Percentiles rank a stretch among this genome's conserved stretches.
These are phyloP conservation scores for Lipomyces mesembrius DNA, from an alignment of 805 yeast genomes.

Conservation along the genomic window DNA sequence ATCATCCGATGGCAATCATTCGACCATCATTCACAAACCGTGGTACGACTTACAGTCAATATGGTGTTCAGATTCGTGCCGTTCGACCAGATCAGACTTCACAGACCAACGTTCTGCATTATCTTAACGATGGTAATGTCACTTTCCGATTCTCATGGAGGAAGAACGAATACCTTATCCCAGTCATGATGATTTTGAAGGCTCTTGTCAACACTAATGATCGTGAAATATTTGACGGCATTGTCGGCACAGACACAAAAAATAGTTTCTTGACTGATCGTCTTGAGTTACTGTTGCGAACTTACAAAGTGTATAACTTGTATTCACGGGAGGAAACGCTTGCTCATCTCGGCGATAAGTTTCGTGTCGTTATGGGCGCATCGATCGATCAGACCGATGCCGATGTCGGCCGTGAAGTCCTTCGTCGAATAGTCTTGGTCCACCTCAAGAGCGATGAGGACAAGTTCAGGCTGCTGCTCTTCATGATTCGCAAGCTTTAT, in stretches of 20 bases:
- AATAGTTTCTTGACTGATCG: constrained; percentile 98
- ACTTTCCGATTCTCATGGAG: constrained; percentile 97
- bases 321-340: constrained; percentile 85
- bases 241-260: constrained; percentile 82
- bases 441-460: constrained; percentile 73
- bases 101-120: constrained; percentile 96
- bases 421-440: constrained; percentile 83
- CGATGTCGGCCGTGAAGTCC: constrained; percentile 86
- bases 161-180: constrained; percentile 91
- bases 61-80: constrained; percentile 90
- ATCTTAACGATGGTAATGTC: constrained; percentile 92
- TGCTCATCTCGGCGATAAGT: constrained; percentile 93
- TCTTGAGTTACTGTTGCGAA: constrained; percentile 86
- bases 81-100: constrained; percentile 98
- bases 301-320: constrained; percentile 79
- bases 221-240: constrained; percentile 94
- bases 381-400: constrained; percentile 85
- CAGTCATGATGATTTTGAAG: constrained; percentile 88
- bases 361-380: constrained; percentile 89
- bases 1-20: constrained; percentile 96
- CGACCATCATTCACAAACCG: constrained; percentile 94
- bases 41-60: constrained; percentile 86
- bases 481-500: constrained; percentile 94
- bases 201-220: constrained; percentile 90
- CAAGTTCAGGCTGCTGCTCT: constrained; percentile 83